Percentiles rank a stretch among this genome's conserved stretches.
These are phyloP conservation scores for Cyclospora cayetanensis DNA, from an alignment of 169 alveolate genomes.

Conservation along the genomic window DNA sequence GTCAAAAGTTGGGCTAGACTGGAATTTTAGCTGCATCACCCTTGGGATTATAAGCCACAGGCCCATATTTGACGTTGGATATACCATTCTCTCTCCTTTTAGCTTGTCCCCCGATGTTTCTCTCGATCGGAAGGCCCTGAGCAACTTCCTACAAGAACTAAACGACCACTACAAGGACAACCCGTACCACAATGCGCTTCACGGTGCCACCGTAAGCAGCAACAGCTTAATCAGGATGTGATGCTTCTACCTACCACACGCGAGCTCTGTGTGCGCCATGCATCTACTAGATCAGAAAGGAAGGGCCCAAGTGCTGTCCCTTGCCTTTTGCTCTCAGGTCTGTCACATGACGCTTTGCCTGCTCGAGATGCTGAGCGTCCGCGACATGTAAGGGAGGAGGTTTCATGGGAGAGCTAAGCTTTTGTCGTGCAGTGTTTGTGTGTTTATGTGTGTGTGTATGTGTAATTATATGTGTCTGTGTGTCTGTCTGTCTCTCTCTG, in stretches of 20 bases:
- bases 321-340: background rate
- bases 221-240: background rate
- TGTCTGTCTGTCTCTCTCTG: background rate
- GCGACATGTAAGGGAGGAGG: slow-evolving; percentile 8
- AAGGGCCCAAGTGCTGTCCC: background rate
- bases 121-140: background rate
- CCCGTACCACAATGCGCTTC: slow-evolving; percentile 56
- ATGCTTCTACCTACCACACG: no score
- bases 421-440: no score
- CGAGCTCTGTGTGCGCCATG: no score
- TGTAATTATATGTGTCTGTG: background rate
- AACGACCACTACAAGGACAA: background rate
- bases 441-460: background rate
- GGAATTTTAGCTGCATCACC: background rate
- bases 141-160: slow-evolving; percentile 40
- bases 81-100: slow-evolving; percentile 49
- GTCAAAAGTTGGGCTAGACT: background rate
- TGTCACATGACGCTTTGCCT: slow-evolving; percentile 25
- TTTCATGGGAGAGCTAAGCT: background rate
- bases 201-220: slow-evolving; percentile 24
- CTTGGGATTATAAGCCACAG: background rate
- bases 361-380: slow-evolving; percentile 55
- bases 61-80: slow-evolving; percentile 39
- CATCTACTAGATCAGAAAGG: no score
- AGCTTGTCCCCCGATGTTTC: slow-evolving; percentile 32